Conservation (phyloP, 1,139 yeast genomes). For the Sugiyamaella pinicola region DNA sequence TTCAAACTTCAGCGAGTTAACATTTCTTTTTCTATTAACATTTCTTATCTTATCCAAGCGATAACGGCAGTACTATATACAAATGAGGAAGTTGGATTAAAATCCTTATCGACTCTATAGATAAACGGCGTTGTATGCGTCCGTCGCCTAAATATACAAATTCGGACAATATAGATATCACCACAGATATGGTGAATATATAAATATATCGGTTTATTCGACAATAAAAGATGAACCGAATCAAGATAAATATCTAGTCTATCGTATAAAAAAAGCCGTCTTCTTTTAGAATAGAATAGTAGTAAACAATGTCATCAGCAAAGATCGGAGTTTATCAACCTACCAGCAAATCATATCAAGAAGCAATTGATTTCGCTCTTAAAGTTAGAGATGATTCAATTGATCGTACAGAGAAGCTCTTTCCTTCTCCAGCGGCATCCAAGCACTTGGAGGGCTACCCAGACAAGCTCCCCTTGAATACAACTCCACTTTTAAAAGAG, state of each 20-base stretch:
- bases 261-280: no score
- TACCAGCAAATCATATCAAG: conserved; percentile 16
- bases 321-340: conserved; percentile 9
- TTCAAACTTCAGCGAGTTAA: neutral
- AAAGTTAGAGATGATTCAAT: conserved; percentile 37
- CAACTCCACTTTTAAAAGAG: conserved; percentile 33
- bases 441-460: conserved; percentile 34
- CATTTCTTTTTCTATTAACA: neutral
- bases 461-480: conserved; percentile 36
- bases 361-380: conserved; percentile 23
- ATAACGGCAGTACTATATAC: neutral
- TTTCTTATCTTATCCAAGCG: neutral
- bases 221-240: no score
- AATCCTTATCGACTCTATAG: neutral
- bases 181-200: neutral
- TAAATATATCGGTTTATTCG: neutral
- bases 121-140: neutral
- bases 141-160: neutral
- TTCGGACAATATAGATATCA: neutral
- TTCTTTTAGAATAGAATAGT: no score
- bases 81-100: neutral
- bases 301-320: conserved; percentile 5
- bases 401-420: conserved; percentile 34
- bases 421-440: conserved; percentile 35
- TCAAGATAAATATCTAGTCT: neutral